These are phyloP conservation scores for Calocybe indica DNA, from an alignment of 768 basidiomycete genomes.

Conservation along the genomic window DNA sequence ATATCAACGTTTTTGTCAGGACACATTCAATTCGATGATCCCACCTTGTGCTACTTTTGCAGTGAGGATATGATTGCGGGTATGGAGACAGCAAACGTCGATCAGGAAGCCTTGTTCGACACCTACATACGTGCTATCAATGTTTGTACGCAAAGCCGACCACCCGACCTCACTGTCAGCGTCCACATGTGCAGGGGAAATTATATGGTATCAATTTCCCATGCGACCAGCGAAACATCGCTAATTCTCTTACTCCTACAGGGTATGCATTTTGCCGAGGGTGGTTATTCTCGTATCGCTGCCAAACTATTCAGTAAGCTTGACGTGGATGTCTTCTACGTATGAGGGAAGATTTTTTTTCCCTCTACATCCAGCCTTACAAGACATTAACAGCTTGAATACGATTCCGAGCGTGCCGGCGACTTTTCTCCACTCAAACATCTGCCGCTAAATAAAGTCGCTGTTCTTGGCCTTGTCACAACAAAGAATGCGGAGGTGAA, in stretches of 20 bases:
- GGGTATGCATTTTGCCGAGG: conserved; percentile 53
- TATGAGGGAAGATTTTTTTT: conserved; percentile 13
- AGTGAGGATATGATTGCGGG: conserved; percentile 42
- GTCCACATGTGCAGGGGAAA: conserved; percentile 60
- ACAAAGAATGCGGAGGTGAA: conserved; percentile 40
- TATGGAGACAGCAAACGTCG: conserved; percentile 55
- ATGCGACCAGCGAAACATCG: conserved; percentile 24
- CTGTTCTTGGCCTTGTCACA: conserved; percentile 44
- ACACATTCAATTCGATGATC: conserved; percentile 47
- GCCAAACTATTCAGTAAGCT: conserved; percentile 51
- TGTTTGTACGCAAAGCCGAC: conserved; percentile 43
- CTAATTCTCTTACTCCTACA: neutral
- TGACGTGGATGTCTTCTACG: conserved; percentile 52
- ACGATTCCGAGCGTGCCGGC: conserved; percentile 59
- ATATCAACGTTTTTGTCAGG: conserved; percentile 25
- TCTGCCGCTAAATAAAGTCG: conserved; percentile 42
- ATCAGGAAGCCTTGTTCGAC: conserved; percentile 60
- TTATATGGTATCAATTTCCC: conserved; percentile 30
- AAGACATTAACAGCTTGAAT: conserved; percentile 43
- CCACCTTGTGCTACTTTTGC: conserved; percentile 63
- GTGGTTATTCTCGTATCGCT: conserved; percentile 52
- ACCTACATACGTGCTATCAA: conserved; percentile 67
- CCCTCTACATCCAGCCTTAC: neutral
- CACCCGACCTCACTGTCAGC: conserved; percentile 47
- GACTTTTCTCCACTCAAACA: conserved; percentile 50